phyloP scores from a whole-genome alignment of 1,139 yeast species.

The Geotrichum australiense region DNA sequence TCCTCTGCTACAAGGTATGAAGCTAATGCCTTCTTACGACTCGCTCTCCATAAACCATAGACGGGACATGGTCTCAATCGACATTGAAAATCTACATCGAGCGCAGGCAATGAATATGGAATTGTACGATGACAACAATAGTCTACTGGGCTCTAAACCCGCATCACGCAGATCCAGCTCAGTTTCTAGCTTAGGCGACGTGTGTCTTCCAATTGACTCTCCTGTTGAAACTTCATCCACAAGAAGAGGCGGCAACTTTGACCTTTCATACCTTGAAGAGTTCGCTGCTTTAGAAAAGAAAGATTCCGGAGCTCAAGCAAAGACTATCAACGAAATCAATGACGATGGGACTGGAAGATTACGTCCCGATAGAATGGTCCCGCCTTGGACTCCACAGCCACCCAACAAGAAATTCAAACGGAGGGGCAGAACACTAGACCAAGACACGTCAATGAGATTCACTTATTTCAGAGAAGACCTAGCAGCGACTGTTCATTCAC shows the following conservation, averaged over 20 bases:
- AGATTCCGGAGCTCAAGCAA: conserved; percentile 39
- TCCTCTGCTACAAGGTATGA: conserved; percentile 6
- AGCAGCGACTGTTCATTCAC: conserved; percentile 82
- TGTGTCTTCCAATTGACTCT: conserved; percentile 66
- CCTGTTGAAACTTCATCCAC: conserved; percentile 35
- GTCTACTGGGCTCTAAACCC: conserved; percentile 48
- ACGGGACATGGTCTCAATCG: conserved; percentile 6
- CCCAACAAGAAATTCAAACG: not conserved
- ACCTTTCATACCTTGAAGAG: conserved; percentile 63
- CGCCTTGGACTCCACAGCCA: conserved; percentile 11
- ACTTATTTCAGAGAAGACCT: conserved; percentile 90
- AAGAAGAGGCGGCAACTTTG: conserved; percentile 53
- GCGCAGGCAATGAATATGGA: not conserved
- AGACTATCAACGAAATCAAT: conserved; percentile 26
- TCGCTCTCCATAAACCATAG: not conserved
- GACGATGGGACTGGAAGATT: conserved; percentile 10
- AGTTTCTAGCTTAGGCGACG: conserved; percentile 76
- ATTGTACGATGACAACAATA: conserved; percentile 8
- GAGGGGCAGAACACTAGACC: not conserved
- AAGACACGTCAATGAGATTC: conserved; percentile 42
- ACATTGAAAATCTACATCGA: conserved; percentile 7
- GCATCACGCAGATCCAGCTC: conserved; percentile 64
- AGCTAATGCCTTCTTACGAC: conserved; percentile 8
- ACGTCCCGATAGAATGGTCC: conserved; percentile 14
- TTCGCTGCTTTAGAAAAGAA: conserved; percentile 63